These are phyloP conservation scores for Euphrasia arctica DNA, from an alignment of 305 asterid genomes.

Conservation along the genomic window DNA sequence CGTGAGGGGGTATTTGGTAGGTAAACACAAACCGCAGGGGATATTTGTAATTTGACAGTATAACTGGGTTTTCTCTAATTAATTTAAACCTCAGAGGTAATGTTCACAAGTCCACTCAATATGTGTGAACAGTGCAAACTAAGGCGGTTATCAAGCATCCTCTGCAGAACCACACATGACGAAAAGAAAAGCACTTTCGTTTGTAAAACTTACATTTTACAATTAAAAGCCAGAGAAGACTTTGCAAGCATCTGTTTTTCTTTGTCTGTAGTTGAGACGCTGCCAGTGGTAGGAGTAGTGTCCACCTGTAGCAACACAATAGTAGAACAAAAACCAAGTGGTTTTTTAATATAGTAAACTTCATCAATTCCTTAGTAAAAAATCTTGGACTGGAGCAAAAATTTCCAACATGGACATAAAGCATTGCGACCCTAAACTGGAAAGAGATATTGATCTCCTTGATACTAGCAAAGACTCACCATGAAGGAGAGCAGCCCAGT, in stretches of 20 bases:
- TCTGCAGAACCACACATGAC: constrained; percentile 1
- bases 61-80: neutral
- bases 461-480: constrained; percentile 49
- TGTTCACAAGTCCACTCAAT: neutral
- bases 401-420: constrained; percentile 5
- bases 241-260: constrained; percentile 86
- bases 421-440: constrained; percentile 4
- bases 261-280: constrained; percentile 75
- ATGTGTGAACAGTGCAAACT: neutral
- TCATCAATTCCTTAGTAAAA: neutral
- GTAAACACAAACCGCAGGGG: no score
- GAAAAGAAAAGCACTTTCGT: constrained; percentile 18
- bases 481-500: constrained; percentile 96
- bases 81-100: neutral
- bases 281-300: constrained; percentile 90
- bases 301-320: constrained; percentile 60
- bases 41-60: neutral
- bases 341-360: no score
- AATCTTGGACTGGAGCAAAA: constrained; percentile 16
- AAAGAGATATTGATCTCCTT: constrained; percentile 8
- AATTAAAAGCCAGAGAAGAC: constrained; percentile 84
- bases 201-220: constrained; percentile 66
- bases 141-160: constrained; percentile 4
- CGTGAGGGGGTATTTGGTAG: neutral
- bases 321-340: neutral